Conservation (phyloP, 371 early-diverging fungal species). For the Basidiobolus heterosporus region DNA sequence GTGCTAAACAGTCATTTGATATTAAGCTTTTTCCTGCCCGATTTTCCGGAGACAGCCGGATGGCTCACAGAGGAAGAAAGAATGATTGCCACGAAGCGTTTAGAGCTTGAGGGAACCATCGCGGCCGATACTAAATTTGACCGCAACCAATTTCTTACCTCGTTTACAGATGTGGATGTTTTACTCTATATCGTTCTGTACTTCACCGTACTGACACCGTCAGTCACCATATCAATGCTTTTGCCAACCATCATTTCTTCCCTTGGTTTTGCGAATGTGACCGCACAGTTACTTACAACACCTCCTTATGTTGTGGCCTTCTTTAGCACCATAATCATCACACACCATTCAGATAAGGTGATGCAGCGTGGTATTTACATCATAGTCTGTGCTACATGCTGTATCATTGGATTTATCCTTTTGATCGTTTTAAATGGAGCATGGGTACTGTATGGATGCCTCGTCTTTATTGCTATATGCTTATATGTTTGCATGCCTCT, state of each 20-base stretch:
- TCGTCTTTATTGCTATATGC: too few relatives aligned
- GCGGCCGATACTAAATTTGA: neutral
- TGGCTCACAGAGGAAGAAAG: constrained; percentile 2
- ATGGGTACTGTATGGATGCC: too few relatives aligned
- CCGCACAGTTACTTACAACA: neutral
- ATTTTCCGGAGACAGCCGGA: neutral
- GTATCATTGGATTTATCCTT: neutral
- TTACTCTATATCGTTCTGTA: too few relatives aligned
- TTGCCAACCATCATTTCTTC: too few relatives aligned
- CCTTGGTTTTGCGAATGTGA: neutral
- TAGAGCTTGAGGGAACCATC: neutral
- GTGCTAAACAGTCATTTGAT: too few relatives aligned
- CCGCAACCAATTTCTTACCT: constrained; percentile 18
- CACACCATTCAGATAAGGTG: neutral
- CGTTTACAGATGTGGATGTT: constrained; percentile 24
- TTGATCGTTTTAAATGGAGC: constrained; percentile 10
- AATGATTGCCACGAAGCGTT: neutral
- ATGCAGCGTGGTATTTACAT: neutral
- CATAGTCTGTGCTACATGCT: too few relatives aligned
- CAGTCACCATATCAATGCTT: too few relatives aligned
- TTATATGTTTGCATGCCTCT: constrained; percentile 23
- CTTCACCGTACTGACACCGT: too few relatives aligned
- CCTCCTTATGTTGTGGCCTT: neutral
- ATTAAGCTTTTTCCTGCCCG: neutral
- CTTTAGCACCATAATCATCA: neutral